phyloP scores from a whole-genome alignment of 2,329 filamentous ascomycete species.

The Stachybotrys chartarum region DNA sequence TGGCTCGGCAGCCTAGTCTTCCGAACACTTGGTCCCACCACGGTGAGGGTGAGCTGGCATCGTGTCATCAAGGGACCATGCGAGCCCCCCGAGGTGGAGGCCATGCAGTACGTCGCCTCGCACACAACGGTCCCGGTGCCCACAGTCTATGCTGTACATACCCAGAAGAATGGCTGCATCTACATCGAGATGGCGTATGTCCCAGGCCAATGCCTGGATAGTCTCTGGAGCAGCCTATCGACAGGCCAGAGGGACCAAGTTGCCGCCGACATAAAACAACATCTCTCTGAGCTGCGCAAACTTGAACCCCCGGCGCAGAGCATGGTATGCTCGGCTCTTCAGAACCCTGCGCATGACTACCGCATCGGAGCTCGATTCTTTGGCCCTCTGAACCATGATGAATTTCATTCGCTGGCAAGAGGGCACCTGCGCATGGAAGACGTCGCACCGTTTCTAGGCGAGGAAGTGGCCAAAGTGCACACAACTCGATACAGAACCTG shows the following conservation, averaged over 20 bases:
- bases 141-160: slow-evolving; percentile 16
- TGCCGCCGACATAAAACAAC: slow-evolving; percentile 13
- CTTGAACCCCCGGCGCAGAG: slow-evolving; percentile 14
- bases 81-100: slow-evolving; percentile 18
- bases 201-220: slow-evolving; percentile 9
- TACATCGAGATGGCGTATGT: slow-evolving; percentile 21
- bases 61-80: slow-evolving; percentile 22
- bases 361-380: slow-evolving; percentile 16
- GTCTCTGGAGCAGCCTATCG: slow-evolving; percentile 12
- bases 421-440: slow-evolving; percentile 13
- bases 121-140: slow-evolving; percentile 20
- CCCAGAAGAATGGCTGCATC: slow-evolving; percentile 3
- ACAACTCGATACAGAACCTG: slow-evolving; percentile 10
- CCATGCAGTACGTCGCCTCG: slow-evolving; percentile 19
- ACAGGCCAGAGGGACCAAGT: slow-evolving; percentile 10
- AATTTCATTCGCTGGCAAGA: slow-evolving; percentile 18
- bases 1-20: slow-evolving; percentile 19
- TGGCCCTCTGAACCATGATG: slow-evolving; percentile 14
- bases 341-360: slow-evolving; percentile 15
- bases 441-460: slow-evolving; percentile 11
- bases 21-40: slow-evolving; percentile 5
- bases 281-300: slow-evolving; percentile 13
- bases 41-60: slow-evolving; percentile 17
- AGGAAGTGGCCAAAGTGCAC: slow-evolving; percentile 15
- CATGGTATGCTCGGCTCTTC: slow-evolving; percentile 15